Evolutionary conservation across 1,139 yeast genomes (phyloP).

Genomic region (Blastobotrys proliferans): DNA sequence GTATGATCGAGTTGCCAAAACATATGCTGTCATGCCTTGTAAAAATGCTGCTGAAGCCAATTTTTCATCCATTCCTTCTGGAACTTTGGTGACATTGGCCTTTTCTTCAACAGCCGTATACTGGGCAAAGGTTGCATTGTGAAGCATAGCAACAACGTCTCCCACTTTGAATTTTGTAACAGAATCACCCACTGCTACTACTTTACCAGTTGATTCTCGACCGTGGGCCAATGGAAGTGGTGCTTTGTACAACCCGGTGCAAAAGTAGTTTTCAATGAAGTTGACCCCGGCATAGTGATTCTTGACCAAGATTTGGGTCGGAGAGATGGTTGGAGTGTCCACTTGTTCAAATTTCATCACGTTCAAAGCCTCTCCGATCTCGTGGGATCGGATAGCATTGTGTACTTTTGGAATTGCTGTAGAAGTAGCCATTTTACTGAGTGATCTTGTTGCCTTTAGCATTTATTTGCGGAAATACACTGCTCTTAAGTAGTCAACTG

Average conservation of each 20-base stretch:
- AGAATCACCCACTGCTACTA: slow-evolving; percentile 61
- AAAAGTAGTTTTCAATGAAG: slow-evolving; percentile 76
- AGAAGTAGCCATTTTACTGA: too few relatives aligned
- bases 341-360: slow-evolving; percentile 49
- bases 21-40: slow-evolving; percentile 77
- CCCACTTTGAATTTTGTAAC: slow-evolving; percentile 61
- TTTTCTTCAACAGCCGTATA: slow-evolving; percentile 45
- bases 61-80: slow-evolving; percentile 45
- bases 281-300: slow-evolving; percentile 75
- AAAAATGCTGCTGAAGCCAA: slow-evolving; percentile 56
- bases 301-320: slow-evolving; percentile 60
- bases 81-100: slow-evolving; percentile 42
- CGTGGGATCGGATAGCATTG: slow-evolving; percentile 53
- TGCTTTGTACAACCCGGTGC: slow-evolving; percentile 68
- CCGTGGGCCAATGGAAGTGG: slow-evolving; percentile 65
- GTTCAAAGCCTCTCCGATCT: slow-evolving; percentile 50
- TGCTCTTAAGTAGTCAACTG: too few relatives aligned
- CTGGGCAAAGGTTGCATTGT: slow-evolving; percentile 60
- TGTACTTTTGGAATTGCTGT: slow-evolving; percentile 51
- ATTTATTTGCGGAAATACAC: too few relatives aligned
- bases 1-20: slow-evolving; percentile 64
- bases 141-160: slow-evolving; percentile 60
- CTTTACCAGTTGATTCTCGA: slow-evolving; percentile 77
- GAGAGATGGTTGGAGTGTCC: slow-evolving; percentile 50
- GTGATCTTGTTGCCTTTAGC: too few relatives aligned